phyloP scores from a whole-genome alignment of 805 yeast species.

The Pichia heedii region DNA sequence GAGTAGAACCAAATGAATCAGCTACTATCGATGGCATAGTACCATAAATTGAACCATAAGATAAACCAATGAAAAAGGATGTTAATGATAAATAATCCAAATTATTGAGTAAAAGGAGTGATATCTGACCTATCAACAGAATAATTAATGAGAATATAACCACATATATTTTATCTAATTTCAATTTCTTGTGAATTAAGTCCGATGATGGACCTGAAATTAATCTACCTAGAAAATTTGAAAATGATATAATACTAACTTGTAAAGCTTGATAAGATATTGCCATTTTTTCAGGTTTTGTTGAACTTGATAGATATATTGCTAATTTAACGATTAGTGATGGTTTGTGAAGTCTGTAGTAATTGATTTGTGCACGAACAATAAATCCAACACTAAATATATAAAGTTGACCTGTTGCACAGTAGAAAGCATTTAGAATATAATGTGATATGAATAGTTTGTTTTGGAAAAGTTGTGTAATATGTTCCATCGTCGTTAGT shows the following conservation, averaged over 20 bases:
- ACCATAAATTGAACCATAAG: constrained; percentile 67
- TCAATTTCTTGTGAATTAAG: constrained; percentile 38
- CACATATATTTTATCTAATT: constrained; percentile 60
- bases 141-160: constrained; percentile 34
- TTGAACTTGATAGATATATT: not conserved
- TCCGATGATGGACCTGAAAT: constrained; percentile 62
- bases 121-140: constrained; percentile 30
- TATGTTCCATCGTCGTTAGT: constrained; percentile 17
- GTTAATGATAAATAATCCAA: constrained; percentile 36
- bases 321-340: constrained; percentile 2
- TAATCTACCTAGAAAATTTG: constrained; percentile 59
- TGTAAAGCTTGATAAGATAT: constrained; percentile 57
- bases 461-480: constrained; percentile 20
- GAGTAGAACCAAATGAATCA: constrained; percentile 57
- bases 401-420: constrained; percentile 64
- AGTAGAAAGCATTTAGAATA: constrained; percentile 44
- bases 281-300: constrained; percentile 27
- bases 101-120: constrained; percentile 31
- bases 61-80: constrained; percentile 49
- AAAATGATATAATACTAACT: constrained; percentile 56
- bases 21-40: constrained; percentile 70
- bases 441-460: constrained; percentile 42
- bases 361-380: constrained; percentile 39
- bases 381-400: constrained; percentile 68
- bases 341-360: constrained; percentile 10